A percentile compares a stretch with the other conserved stretches of the same genome.
Conservation (phyloP, 352 stramenopile genomes). For the Lagenidium giganteum region DNA sequence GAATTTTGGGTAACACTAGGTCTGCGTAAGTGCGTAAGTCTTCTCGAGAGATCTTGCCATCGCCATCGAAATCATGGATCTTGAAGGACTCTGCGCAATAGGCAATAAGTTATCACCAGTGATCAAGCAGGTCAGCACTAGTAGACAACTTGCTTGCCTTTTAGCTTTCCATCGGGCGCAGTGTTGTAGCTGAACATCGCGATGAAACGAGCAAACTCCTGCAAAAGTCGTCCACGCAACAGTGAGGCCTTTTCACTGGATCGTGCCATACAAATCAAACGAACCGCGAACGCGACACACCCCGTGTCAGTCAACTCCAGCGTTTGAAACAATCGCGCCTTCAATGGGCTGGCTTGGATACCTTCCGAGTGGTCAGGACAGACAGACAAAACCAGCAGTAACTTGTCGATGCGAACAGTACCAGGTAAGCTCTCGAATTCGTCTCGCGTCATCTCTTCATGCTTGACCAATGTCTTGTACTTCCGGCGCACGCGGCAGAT, state of each 20-base stretch:
- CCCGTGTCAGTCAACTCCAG: not conserved
- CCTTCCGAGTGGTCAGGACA: not conserved
- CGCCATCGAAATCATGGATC: constrained; percentile 67
- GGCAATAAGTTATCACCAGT: not conserved
- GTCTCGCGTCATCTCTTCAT: constrained; percentile 47
- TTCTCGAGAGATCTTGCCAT: constrained; percentile 56
- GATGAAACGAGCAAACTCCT: constrained; percentile 58
- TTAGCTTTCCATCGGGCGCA: constrained; percentile 37
- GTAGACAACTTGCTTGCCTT: too few species aligned
- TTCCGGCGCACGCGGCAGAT: constrained; percentile 38
- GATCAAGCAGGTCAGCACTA: not conserved
- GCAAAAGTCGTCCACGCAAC: too few species aligned
- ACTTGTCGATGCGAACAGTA: not conserved
- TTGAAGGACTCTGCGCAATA: constrained; percentile 45
- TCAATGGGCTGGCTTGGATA: not conserved
- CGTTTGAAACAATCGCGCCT: not conserved
- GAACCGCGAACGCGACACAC: not conserved
- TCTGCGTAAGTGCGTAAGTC: constrained; percentile 45
- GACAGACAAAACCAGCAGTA: not conserved
- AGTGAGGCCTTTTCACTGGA: too few species aligned
- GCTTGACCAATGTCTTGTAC: constrained; percentile 4
- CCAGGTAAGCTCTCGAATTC: constrained; percentile 45
- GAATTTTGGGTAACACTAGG: too few species aligned
- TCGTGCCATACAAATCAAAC: not conserved
- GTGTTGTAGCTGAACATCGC: constrained; percentile 58